Base-by-base conservation (phyloP, 345 rosid species). In the Barbarea vulgaris region DNA sequence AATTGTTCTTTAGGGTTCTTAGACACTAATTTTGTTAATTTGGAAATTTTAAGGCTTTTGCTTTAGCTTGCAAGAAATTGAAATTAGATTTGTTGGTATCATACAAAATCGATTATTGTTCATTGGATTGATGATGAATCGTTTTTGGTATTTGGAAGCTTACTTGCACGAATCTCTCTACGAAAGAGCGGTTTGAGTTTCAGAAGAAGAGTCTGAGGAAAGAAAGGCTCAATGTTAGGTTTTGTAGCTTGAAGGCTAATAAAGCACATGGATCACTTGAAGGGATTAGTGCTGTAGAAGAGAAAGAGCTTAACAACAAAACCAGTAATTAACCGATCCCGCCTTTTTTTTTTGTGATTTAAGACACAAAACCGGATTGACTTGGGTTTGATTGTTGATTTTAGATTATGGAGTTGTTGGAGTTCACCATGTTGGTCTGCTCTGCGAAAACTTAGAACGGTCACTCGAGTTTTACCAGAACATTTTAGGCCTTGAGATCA, bases 401-500 rank as follows among this genome's bases (percentile, higher is more conserved):
- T 69, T 84, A 95, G 97, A 95, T 81, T 90, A 87, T 69, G 99
- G 96, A 44, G 88, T 86, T 73, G 87, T 92, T 59, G 77, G 93
- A 33, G 79, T 90, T 53, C 99, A 95, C 61, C 99, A 95, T 37
- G 99, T 95, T 7, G 97, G 97, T 61, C 70, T 95, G 36, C 88
- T 95, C 31, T 90, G 99, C 36, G 84, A 87, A 62, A 87, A 88
- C 83, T 86, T 95, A 2, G 97, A 92, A 72, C 82, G 89, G 69
- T 95, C 99, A 4, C 88, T 95, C 1, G 90, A 89, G 41, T 95
- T 88, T 80, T 95, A 95, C 78, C 89, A 91, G 83, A 87, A 86
- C 54, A 81, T 91, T 61, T 73, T 91, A 57, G 96, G 97, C 22
- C 97, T 91, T 53, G 93, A 95, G 81, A 87, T 90, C 73, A 95